A percentile compares a stretch with the other conserved stretches of the same genome.
Conservation (phyloP, 139 green algal species). For the Coelastrella sp. region DNA sequence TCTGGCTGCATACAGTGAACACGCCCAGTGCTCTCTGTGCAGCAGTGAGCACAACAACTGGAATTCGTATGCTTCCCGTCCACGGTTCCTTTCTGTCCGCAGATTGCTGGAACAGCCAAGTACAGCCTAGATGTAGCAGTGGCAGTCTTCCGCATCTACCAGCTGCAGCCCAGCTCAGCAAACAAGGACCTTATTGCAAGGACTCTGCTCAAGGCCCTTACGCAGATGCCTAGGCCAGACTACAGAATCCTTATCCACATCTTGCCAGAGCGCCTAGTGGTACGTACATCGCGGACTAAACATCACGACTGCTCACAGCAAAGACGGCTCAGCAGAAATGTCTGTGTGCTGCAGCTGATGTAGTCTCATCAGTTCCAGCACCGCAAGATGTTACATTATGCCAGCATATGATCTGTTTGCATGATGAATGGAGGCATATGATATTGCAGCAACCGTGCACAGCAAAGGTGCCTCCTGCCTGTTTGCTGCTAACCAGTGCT, state of each 20-base stretch:
- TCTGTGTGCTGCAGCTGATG: not conserved
- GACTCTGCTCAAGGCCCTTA: conserved; percentile 67
- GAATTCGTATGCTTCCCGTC: not conserved
- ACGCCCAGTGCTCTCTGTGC: not conserved
- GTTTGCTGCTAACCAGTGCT: no score
- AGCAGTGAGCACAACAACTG: not conserved
- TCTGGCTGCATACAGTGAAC: no score
- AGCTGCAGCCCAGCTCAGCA: conserved; percentile 55
- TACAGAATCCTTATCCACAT: conserved; percentile 67
- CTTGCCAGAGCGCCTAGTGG: conserved; percentile 65
- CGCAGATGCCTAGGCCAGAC: conserved; percentile 63
- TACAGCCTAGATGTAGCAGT: conserved; percentile 65
- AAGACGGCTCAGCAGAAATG: no score
- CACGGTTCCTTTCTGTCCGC: not conserved
- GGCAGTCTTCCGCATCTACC: conserved; percentile 70
- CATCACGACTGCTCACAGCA: not conserved
- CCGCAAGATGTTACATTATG: not conserved
- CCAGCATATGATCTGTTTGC: no score
- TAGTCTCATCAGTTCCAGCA: not conserved
- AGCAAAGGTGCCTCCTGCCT: no score
- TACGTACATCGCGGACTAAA: not conserved
- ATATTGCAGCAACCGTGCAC: no score
- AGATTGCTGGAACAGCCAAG: conserved; percentile 29
- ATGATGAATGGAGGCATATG: no score
- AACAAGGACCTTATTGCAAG: conserved; percentile 57